Conservation (phyloP, 1,284 basidiomycete species). For the Boletellus sp. region DNA sequence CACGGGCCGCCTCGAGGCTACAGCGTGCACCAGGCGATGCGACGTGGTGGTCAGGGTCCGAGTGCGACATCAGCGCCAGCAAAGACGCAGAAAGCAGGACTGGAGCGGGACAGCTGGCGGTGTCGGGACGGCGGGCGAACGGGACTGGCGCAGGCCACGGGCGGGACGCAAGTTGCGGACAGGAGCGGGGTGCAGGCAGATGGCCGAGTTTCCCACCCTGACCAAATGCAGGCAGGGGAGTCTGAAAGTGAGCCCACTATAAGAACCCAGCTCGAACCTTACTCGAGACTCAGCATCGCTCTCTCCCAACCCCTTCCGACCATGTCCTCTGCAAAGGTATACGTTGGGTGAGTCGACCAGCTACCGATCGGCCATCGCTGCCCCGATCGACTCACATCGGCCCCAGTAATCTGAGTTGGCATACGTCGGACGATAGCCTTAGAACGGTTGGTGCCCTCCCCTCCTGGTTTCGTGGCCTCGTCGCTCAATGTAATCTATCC, state of each 20-base stretch:
- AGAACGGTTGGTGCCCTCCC: conserved; percentile 66
- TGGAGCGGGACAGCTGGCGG: too few relatives aligned
- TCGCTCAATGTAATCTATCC: conserved; percentile 17
- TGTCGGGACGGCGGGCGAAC: too few relatives aligned
- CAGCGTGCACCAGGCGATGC: conserved; percentile 4
- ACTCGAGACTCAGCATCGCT: conserved; percentile 10
- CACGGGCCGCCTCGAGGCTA: conserved; percentile 14
- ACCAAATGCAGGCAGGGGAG: conserved; percentile 31
- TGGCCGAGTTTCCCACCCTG: conserved; percentile 13
- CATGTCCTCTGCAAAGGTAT: conserved; percentile 73
- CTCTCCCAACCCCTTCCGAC: conserved; percentile 22
- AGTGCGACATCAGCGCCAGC: too few relatives aligned
- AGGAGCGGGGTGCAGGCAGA: conserved; percentile 14
- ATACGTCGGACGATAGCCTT: conserved; percentile 84
- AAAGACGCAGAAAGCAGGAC: too few relatives aligned
- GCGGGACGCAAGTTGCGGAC: conserved; percentile 11
- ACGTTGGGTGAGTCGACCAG: conserved; percentile 71
- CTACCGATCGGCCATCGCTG: conserved; percentile 21
- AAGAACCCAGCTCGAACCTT: conserved; percentile 30
- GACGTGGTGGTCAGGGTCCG: too few relatives aligned
- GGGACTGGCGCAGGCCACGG: not conserved
- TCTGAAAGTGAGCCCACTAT: conserved; percentile 32
- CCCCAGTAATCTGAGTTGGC: conserved; percentile 81
- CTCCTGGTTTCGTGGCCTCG: conserved; percentile 29
- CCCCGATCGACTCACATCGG: conserved; percentile 14